Percentiles rank a stretch among this genome's conserved stretches.
These are phyloP conservation scores for Leucaena leucocephala DNA, from an alignment of 306 rosid genomes.

Conservation along the genomic window DNA sequence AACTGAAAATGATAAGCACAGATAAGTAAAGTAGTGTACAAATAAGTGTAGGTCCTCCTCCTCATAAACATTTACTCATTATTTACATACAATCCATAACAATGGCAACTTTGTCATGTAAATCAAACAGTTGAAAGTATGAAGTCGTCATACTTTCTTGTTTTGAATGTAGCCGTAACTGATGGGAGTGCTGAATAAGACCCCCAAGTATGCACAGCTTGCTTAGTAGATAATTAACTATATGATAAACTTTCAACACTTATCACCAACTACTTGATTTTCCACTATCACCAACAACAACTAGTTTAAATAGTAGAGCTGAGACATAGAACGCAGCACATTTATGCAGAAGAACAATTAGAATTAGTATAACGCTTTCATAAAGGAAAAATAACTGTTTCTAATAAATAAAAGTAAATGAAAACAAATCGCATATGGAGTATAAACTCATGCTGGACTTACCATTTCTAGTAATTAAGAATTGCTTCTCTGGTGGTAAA, in stretches of 20 bases:
- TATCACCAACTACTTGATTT: background rate
- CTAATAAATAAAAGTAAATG: background rate
- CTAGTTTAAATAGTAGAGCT: background rate
- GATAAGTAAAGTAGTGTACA: background rate
- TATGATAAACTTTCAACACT: background rate
- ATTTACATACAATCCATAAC: background rate
- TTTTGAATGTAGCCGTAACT: background rate
- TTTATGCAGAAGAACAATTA: background rate
- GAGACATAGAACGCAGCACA: background rate
- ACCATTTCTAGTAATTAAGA: constrained; percentile 94
- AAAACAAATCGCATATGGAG: background rate
- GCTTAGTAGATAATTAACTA: background rate
- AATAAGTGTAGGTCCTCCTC: background rate
- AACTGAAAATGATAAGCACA: background rate
- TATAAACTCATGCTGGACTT: constrained; percentile 1
- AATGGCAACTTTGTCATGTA: background rate
- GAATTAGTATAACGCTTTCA: background rate
- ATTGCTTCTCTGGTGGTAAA: constrained; percentile 85
- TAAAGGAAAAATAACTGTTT: background rate
- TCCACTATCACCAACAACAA: background rate
- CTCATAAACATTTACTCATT: background rate
- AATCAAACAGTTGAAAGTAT: background rate
- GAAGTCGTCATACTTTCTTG: background rate
- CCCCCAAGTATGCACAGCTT: background rate
- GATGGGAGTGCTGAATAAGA: no score